A percentile compares a stretch with the other conserved stretches of the same genome.
Conservation (phyloP, 257 asterid genomes). For the Solanum raphanifolium region DNA sequence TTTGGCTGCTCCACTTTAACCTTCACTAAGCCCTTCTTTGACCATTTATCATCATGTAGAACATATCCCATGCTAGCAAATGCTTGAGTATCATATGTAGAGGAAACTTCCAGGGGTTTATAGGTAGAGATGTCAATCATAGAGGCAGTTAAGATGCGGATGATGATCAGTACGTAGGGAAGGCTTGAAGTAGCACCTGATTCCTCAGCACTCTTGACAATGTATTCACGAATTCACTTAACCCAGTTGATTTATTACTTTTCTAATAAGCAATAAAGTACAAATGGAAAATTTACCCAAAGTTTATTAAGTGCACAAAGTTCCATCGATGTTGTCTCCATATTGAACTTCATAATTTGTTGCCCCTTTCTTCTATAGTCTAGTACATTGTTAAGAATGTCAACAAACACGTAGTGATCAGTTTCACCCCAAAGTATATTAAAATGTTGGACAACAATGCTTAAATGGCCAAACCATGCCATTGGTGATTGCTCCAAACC, state of each 20-base stretch:
- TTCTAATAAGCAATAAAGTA: not conserved
- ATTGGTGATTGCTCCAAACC: not conserved
- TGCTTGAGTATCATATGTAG: not conserved
- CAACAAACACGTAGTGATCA: not conserved
- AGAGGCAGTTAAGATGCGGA: not conserved
- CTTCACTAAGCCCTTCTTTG: not conserved
- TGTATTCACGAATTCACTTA: not conserved
- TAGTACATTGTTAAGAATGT: not conserved
- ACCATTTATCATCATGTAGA: not conserved
- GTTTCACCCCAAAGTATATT: not conserved
- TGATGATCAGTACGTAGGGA: not conserved
- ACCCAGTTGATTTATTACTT: not conserved
- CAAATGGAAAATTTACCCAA: not conserved
- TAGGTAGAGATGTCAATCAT: not conserved
- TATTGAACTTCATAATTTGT: not conserved
- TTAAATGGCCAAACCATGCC: not conserved
- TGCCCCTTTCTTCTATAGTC: not conserved
- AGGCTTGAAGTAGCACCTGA: not conserved
- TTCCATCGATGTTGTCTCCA: not conserved
- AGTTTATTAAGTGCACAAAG: not conserved
- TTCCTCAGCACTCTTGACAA: not conserved
- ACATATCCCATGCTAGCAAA: not conserved
- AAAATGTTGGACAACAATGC: not conserved
- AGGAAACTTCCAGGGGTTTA: not conserved
- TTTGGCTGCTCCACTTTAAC: not conserved